Conservation (phyloP, 1,284 basidiomycete genomes). For the Malassezia brasiliensis region DNA sequence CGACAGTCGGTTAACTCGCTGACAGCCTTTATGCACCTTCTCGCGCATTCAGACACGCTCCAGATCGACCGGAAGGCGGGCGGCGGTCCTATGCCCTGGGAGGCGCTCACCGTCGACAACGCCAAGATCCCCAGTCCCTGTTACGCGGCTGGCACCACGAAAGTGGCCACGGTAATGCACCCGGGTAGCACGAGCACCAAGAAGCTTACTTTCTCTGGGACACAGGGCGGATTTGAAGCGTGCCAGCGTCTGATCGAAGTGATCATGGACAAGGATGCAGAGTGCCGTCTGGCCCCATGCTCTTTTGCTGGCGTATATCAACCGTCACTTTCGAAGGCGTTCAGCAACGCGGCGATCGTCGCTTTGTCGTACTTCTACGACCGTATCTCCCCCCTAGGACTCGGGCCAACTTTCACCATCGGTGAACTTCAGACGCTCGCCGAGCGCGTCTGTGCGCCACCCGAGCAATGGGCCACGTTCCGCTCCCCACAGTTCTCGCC, state of each 20-base stretch:
- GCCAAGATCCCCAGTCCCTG: conserved; percentile 65
- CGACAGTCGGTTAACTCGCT: conserved; percentile 75
- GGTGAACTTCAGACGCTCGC: conserved; percentile 27
- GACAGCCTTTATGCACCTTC: conserved; percentile 70
- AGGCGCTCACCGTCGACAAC: conserved; percentile 44
- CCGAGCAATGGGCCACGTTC: conserved; percentile 15
- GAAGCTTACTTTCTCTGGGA: conserved; percentile 37
- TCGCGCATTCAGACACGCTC: conserved; percentile 46
- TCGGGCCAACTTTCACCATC: conserved; percentile 45
- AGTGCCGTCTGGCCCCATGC: conserved; percentile 72
- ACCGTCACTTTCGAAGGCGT: conserved; percentile 81
- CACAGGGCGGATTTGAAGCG: conserved; percentile 67
- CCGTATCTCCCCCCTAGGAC: conserved; percentile 71
- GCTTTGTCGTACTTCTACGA: conserved; percentile 85
- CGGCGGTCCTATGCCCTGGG: conserved; percentile 20
- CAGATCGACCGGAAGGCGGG: conserved; percentile 15
- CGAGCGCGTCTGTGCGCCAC: conserved; percentile 31
- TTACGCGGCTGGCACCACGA: conserved; percentile 60
- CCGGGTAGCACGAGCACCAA: conserved; percentile 44
- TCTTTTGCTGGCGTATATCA: conserved; percentile 97
- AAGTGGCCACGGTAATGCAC: conserved; percentile 62
- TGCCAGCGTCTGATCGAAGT: conserved; percentile 77
- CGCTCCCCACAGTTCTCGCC: conserved; percentile 31
- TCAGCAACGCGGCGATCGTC: conserved; percentile 52
- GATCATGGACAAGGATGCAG: conserved; percentile 84